Percentiles rank a stretch among this genome's conserved stretches.
Conservation (phyloP, 2,329 filamentous ascomycete species). For the Raffaelea arxii region DNA sequence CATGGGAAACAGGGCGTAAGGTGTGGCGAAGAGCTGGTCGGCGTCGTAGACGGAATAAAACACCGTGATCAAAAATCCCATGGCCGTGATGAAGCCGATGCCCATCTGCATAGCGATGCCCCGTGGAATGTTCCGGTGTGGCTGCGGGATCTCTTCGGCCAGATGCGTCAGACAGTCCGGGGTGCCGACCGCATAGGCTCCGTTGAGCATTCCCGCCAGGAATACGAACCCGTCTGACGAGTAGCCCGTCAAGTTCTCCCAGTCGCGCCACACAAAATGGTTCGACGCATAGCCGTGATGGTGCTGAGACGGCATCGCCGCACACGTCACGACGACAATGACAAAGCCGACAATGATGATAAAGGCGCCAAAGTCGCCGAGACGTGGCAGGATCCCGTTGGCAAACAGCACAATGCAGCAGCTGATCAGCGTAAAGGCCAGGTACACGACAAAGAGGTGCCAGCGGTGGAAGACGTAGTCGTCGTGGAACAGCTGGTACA, state of each 20-base stretch:
- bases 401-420: constrained; percentile 38
- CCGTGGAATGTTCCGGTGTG: constrained; percentile 41
- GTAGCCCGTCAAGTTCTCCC: constrained; percentile 29
- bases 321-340: constrained; percentile 1
- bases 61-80: constrained; percentile 40
- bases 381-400: constrained; percentile 39
- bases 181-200: constrained; percentile 57
- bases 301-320: constrained; percentile 31
- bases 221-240: constrained; percentile 29
- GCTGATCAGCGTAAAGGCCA: constrained; percentile 28
- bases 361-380: constrained; percentile 46
- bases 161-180: constrained; percentile 57
- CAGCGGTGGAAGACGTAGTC: constrained; percentile 26
- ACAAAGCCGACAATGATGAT: constrained; percentile 46
- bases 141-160: constrained; percentile 52
- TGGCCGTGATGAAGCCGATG: constrained; percentile 41
- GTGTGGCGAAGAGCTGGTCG: constrained; percentile 36
- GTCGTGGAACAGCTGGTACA: constrained; percentile 31
- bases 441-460: constrained; percentile 33
- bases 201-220: constrained; percentile 42
- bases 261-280: constrained; percentile 29
- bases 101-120: constrained; percentile 40
- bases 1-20: constrained; percentile 44
- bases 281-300: constrained; percentile 25
- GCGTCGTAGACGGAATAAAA: constrained; percentile 49